Evolutionary conservation across 139 green algal species (phyloP), one percentile per base, ranked within the genome.

Genomic region (Chlamydomonas sphaeroides): DNA sequence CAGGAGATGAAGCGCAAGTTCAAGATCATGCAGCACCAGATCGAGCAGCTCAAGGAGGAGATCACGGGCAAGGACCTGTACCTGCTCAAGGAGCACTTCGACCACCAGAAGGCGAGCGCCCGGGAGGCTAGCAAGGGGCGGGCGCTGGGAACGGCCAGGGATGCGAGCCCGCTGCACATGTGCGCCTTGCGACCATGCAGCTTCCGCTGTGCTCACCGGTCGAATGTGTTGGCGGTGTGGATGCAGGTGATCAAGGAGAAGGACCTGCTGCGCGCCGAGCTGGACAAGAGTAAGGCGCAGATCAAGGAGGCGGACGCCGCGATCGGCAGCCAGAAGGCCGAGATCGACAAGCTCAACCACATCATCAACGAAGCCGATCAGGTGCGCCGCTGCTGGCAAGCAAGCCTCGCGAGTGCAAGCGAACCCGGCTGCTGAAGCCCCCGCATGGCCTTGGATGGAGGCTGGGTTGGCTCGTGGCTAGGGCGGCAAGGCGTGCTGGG

Each of bases 1-100:
- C 85, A 90, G 65, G 95, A 98, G 88, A 94, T 98, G 89, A 98
- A 97, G 90, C 90, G 95, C 78, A 97, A 97, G 84, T 96, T 98
- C 80, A 95, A 96, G 86, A 95, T 97, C 86, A 93, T 95, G 92
- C 91, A 90, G 56, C 95, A 97, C 79, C 94, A 97, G 88, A 95
- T 96, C 17, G 94, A 98, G 77, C 93, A 96, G 93, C 89, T 98
- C 42, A 97, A 97, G 91, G 92, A 96, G 78, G 94, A 98, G 88
- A 96, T 98, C 69, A 91, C 74, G 20, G 88, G 87, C 30, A 96
- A 97, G 90, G 95, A 98, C 79, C 83, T 94, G 71, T 89, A 90
- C 18, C 88, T 98, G 53, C 89, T 96, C 41, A 95, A 95, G 82
- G 95, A 98, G 82, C 94, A 97, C 88, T 97, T 98, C 87, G 94